Conservation (phyloP, 106 monocot genomes). For the Dioscorea dumetorum region DNA sequence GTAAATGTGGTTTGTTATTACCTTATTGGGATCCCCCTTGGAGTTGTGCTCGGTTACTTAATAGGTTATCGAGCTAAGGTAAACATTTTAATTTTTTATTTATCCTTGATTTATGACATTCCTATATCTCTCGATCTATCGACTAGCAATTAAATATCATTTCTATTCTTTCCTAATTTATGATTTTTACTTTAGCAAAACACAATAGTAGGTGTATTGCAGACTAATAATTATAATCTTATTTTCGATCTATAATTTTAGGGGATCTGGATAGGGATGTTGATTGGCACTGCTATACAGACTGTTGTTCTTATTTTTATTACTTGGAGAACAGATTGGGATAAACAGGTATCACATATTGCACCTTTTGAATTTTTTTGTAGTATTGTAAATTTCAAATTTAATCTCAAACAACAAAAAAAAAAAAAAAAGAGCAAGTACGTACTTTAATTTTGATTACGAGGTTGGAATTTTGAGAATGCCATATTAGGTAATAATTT, state of each 20-base stretch:
- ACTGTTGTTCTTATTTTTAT: conserved; percentile 55
- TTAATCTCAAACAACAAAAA: not conserved
- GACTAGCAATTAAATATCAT: not conserved
- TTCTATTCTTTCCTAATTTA: no score
- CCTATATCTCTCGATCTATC: not conserved
- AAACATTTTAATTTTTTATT: not conserved
- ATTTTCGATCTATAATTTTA: no score
- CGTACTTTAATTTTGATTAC: no score
- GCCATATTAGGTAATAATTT: no score
- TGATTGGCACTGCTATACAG: conserved; percentile 68
- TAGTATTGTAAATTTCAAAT: no score
- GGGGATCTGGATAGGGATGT: conserved; percentile 90
- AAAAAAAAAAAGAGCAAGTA: no score
- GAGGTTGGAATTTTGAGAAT: no score
- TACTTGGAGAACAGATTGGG: conserved; percentile 78
- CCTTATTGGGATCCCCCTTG: no score
- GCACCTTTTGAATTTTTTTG: not conserved
- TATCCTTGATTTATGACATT: not conserved
- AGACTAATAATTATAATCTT: not conserved
- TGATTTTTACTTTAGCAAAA: no score
- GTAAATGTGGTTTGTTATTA: no score
- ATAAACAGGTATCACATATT: conserved; percentile 61
- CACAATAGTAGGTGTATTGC: not conserved
- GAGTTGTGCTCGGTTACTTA: no score
- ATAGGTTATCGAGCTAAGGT: conserved; percentile 63